Conservation (phyloP, 1,284 basidiomycete species). For the Amylostereum areolatum region DNA sequence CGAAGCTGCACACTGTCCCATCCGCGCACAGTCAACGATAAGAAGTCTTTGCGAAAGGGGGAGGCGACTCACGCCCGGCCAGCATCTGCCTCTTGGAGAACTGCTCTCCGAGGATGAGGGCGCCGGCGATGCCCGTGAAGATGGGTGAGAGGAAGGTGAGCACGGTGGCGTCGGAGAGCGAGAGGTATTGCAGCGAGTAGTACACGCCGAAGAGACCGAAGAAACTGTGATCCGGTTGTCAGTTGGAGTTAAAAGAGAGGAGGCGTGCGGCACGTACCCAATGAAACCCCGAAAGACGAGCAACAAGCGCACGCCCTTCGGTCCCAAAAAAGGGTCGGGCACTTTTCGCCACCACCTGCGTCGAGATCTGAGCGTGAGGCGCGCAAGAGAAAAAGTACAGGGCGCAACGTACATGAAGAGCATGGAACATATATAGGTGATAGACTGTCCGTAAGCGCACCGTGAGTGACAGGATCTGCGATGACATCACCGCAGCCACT, state of each 20-base stretch:
- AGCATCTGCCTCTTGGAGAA: conserved; percentile 54
- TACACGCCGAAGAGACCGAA: conserved; percentile 64
- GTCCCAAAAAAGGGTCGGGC: conserved; percentile 63
- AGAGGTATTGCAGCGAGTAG: conserved; percentile 52
- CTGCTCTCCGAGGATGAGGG: conserved; percentile 60
- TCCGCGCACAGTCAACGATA: conserved; percentile 20
- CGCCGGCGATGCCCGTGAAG: conserved; percentile 63
- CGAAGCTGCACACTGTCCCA: conserved; percentile 33
- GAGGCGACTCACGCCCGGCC: conserved; percentile 55
- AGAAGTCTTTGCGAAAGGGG: conserved; percentile 31
- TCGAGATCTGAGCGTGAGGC: conserved; percentile 13
- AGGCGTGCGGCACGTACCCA: conserved; percentile 37
- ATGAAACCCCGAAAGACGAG: conserved; percentile 56
- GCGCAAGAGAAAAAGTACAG: no score
- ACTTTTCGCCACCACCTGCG: conserved; percentile 45
- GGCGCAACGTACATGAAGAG: conserved; percentile 35
- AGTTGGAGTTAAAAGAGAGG: background rate
- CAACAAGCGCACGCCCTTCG: conserved; percentile 55
- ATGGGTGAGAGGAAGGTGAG: conserved; percentile 73
- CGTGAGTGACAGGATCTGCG: background rate
- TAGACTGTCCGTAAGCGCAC: conserved; percentile 19
- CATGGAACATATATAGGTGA: conserved; percentile 40
- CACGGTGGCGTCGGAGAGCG: conserved; percentile 71
- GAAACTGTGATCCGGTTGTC: conserved; percentile 38
- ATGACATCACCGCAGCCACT: conserved; percentile 11